phyloP scores from a whole-genome alignment of 2,329 filamentous ascomycete genomes.

The Onygena corvina region DNA sequence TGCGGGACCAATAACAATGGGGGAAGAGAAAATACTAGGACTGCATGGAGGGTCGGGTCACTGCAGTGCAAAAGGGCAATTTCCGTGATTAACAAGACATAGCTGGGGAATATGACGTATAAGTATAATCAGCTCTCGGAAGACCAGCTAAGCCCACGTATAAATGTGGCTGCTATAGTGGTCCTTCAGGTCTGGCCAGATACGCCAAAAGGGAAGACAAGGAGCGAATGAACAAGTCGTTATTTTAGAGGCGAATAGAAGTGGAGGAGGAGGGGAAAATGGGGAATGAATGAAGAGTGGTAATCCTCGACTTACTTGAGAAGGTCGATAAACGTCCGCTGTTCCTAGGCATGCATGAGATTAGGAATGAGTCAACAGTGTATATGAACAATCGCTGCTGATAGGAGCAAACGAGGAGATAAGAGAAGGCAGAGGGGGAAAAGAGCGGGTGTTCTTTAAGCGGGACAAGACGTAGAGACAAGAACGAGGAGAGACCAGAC shows the following conservation, averaged over 20 bases:
- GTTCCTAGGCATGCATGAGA: conserved; percentile 18
- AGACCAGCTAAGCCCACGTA: not conserved
- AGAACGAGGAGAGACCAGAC: conserved; percentile 8
- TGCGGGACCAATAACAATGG: not conserved
- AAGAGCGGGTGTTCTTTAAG: conserved; percentile 4
- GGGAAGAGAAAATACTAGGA: not conserved
- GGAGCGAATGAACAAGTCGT: conserved; percentile 3
- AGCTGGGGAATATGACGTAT: not conserved
- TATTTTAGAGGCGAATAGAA: not conserved
- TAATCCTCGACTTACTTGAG: conserved; percentile 31
- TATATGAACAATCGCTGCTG: conserved; percentile 1
- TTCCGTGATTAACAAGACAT: not conserved
- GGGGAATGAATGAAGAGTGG: conserved; percentile 10
- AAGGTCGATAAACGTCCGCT: conserved; percentile 39
- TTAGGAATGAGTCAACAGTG: conserved; percentile 16
- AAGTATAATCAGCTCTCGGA: conserved; percentile 2
- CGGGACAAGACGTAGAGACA: not conserved
- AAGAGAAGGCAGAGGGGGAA: conserved; percentile 5
- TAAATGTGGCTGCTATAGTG: conserved; percentile 5
- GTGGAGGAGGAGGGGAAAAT: conserved; percentile 5
- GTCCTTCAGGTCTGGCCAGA: conserved; percentile 9
- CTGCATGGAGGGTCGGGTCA: not conserved
- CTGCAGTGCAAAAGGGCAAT: not conserved
- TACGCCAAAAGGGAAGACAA: conserved; percentile 12
- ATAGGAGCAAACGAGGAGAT: conserved; percentile 11